A percentile compares a stretch with the other conserved stretches of the same genome.
phyloP scores from a whole-genome alignment of 2,329 filamentous ascomycete species.

The Mycosphaerelloides madeirae region DNA sequence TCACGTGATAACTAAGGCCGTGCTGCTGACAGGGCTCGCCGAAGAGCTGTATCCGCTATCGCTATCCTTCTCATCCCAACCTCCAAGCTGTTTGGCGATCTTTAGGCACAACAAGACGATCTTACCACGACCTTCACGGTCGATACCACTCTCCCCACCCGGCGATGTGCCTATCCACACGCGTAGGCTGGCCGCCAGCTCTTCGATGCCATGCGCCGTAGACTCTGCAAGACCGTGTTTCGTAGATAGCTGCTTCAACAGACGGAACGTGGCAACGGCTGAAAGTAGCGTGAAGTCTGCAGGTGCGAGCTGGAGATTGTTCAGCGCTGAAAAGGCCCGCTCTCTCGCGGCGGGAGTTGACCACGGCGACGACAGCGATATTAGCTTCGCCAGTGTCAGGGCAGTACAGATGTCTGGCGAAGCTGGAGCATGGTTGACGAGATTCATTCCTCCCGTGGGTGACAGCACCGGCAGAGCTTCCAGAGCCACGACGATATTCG shows the following conservation, averaged over 20 bases:
- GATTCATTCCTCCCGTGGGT: slow-evolving; percentile 34
- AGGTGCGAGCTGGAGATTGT: slow-evolving; percentile 37
- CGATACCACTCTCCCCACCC: slow-evolving; percentile 38
- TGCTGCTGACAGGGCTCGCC: slow-evolving; percentile 1
- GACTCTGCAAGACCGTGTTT: slow-evolving; percentile 24
- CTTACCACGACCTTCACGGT: slow-evolving; percentile 33
- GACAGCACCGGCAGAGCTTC: slow-evolving; percentile 44
- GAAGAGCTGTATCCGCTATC: slow-evolving; percentile 28
- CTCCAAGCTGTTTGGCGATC: slow-evolving; percentile 42
- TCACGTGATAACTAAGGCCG: slow-evolving; percentile 9
- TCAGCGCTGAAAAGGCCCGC: slow-evolving; percentile 38
- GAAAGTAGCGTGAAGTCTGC: slow-evolving; percentile 42
- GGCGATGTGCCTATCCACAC: slow-evolving; percentile 45
- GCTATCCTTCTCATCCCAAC: slow-evolving; percentile 23
- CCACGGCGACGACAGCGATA: slow-evolving; percentile 38
- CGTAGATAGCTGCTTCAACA: slow-evolving; percentile 36
- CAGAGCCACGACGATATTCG: slow-evolving; percentile 50
- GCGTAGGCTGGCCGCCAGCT: slow-evolving; percentile 40
- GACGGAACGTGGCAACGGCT: slow-evolving; percentile 42
- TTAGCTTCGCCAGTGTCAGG: slow-evolving; percentile 56
- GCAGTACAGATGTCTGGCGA: slow-evolving; percentile 55
- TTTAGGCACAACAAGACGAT: slow-evolving; percentile 40
- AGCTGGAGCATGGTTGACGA: slow-evolving; percentile 52
- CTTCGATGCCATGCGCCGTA: slow-evolving; percentile 39
- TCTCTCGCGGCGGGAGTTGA: slow-evolving; percentile 30